Evolutionary conservation across 2,329 filamentous ascomycete species (phyloP).

Genomic region (Colletotrichum sp.): DNA sequence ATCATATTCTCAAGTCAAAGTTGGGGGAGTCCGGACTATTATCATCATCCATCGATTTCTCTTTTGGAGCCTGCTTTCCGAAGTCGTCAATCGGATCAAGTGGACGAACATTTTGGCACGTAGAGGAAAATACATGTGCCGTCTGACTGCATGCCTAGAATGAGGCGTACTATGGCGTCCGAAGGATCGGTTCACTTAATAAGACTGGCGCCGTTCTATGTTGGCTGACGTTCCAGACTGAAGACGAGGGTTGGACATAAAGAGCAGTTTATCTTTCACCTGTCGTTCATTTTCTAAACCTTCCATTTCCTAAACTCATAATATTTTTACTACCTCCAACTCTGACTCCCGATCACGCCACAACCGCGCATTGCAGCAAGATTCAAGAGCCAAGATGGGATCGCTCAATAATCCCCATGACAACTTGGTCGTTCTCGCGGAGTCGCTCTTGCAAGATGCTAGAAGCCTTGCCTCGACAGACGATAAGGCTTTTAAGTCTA

Average conservation of each 20-base stretch:
- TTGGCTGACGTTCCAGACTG: neutral
- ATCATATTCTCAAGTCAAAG: neutral
- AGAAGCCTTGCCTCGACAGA: neutral
- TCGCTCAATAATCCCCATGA: neutral
- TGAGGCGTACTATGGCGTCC: neutral
- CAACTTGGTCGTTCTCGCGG: neutral
- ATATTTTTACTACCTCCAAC: neutral
- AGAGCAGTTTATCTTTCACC: neutral
- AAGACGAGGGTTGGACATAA: neutral
- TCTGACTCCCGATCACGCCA: neutral
- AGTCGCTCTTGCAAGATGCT: neutral
- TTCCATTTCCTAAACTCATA: neutral
- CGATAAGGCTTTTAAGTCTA: neutral
- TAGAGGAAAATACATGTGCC: neutral
- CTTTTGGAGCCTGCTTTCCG: neutral
- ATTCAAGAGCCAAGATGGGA: neutral
- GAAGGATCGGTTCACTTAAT: neutral
- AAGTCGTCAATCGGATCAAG: neutral
- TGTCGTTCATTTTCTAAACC: neutral
- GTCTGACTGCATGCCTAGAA: neutral
- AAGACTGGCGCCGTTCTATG: neutral
- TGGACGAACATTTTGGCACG: neutral
- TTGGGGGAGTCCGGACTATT: neutral
- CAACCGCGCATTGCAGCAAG: neutral
- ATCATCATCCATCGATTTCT: neutral